Evolutionary conservation across 2,329 filamentous ascomycete genomes (phyloP).

Genomic region (Scedosporium aurantiacum): DNA sequence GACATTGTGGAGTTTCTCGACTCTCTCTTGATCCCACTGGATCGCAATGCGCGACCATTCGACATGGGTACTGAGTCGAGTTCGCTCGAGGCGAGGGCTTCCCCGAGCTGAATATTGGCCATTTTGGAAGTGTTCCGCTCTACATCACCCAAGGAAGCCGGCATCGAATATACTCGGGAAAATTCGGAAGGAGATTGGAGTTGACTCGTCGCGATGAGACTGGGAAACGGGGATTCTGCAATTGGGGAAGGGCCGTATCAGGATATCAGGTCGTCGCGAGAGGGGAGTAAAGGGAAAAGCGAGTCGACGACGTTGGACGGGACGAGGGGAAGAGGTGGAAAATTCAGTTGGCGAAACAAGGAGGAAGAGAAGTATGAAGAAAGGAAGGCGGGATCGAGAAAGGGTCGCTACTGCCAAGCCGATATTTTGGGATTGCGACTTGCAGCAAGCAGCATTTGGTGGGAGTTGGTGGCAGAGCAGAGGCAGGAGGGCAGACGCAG

Average conservation of each 20-base stretch:
- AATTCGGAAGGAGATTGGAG: neutral
- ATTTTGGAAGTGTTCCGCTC: conserved; percentile 4
- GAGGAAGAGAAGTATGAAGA: neutral
- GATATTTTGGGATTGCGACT: neutral
- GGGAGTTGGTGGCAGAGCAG: neutral
- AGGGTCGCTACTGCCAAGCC: neutral
- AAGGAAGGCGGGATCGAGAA: neutral
- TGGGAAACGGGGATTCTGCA: neutral
- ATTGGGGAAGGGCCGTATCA: neutral
- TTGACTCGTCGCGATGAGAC: neutral
- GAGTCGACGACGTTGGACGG: neutral
- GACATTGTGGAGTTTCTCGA: conserved; percentile 4
- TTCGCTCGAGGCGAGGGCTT: neutral
- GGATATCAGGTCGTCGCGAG: neutral
- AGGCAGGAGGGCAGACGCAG: neutral
- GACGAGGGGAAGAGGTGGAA: neutral
- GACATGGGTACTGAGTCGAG: neutral
- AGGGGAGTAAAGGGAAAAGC: neutral
- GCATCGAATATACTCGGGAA: neutral
- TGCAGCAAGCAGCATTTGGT: neutral
- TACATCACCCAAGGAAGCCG: conserved; percentile 1
- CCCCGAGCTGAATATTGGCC: conserved; percentile 2
- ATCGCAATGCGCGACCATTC: neutral
- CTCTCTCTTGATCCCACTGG: neutral
- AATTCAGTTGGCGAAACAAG: neutral